These are phyloP conservation scores for Arthroderma sp. DNA, from an alignment of 2,329 filamentous ascomycete genomes.

Conservation along the genomic window DNA sequence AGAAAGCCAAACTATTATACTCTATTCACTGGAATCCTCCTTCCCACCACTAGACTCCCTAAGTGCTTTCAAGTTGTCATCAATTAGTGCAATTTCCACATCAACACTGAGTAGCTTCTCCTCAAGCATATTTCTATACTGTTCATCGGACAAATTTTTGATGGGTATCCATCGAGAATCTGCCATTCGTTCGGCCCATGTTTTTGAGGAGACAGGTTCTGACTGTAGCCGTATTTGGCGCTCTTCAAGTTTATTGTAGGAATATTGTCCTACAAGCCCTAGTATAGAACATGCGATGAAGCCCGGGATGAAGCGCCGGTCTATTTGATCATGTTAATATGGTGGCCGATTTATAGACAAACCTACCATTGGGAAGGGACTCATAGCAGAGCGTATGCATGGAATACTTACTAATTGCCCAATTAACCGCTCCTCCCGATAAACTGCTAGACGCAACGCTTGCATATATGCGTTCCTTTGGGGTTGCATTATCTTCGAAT, in stretches of 20 bases:
- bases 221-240: conserved; percentile 30
- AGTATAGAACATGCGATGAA: conserved; percentile 48
- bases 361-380: not conserved
- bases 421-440: conserved; percentile 47
- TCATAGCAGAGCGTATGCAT: not conserved
- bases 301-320: conserved; percentile 48
- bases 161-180: conserved; percentile 61
- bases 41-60: conserved; percentile 19
- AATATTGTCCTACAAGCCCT: conserved; percentile 45
- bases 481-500: conserved; percentile 41
- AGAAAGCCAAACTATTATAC: not conserved
- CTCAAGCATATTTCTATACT: conserved; percentile 58
- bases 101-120: conserved; percentile 62
- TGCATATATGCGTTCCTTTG: conserved; percentile 50
- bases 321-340: conserved; percentile 29
- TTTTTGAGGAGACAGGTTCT: conserved; percentile 22
- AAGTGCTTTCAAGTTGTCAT: conserved; percentile 56
- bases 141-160: conserved; percentile 55
- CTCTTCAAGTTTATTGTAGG: conserved; percentile 42
- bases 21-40: not conserved
- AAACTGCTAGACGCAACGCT: conserved; percentile 61
- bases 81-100: conserved; percentile 64
- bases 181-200: conserved; percentile 39
- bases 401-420: conserved; percentile 39
- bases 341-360: conserved; percentile 12